These are phyloP conservation scores for Colletotrichum liaoningense DNA, from an alignment of 2,329 filamentous ascomycete species.

Conservation along the genomic window DNA sequence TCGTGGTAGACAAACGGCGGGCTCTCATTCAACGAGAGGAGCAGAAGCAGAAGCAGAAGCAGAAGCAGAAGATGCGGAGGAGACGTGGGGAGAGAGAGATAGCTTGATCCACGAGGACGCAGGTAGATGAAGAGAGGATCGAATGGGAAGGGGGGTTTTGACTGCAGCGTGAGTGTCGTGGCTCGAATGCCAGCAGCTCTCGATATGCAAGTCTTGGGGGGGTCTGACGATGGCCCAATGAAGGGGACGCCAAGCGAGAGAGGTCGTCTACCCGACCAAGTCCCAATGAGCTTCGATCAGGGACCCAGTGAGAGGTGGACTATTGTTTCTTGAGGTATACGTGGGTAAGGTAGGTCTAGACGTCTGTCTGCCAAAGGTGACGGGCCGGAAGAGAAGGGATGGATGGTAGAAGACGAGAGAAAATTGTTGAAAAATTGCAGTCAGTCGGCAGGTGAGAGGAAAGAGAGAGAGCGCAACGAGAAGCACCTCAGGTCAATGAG, in stretches of 20 bases:
- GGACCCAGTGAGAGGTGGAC: neutral
- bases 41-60: neutral
- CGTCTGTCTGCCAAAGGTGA: too few species aligned
- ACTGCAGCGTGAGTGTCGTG: constrained; percentile 50
- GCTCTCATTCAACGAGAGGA: constrained; percentile 19
- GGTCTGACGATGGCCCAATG: constrained; percentile 36
- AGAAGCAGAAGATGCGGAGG: constrained; percentile 24
- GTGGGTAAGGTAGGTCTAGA: neutral
- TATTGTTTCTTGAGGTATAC: neutral
- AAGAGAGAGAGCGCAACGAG: neutral
- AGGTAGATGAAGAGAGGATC: constrained; percentile 29
- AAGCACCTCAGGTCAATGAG: neutral
- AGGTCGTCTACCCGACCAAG: constrained; percentile 29
- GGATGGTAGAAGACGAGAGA: constrained; percentile 21
- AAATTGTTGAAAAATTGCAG: constrained; percentile 6
- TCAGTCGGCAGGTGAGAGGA: constrained; percentile 1
- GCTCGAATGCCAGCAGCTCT: constrained; percentile 52
- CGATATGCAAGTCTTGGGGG: constrained; percentile 37
- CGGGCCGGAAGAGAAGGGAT: neutral
- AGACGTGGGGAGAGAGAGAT: constrained; percentile 34
- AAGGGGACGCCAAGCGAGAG: constrained; percentile 11
- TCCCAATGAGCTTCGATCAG: constrained; percentile 28
- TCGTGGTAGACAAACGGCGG: constrained; percentile 4
- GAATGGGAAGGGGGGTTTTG: constrained; percentile 42
- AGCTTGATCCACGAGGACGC: constrained; percentile 35